A percentile compares a stretch with the other conserved stretches of the same genome.
Evolutionary conservation across 768 basidiomycete species (phyloP).

Genomic region (Rhodotorula kratochvilovae): DNA sequence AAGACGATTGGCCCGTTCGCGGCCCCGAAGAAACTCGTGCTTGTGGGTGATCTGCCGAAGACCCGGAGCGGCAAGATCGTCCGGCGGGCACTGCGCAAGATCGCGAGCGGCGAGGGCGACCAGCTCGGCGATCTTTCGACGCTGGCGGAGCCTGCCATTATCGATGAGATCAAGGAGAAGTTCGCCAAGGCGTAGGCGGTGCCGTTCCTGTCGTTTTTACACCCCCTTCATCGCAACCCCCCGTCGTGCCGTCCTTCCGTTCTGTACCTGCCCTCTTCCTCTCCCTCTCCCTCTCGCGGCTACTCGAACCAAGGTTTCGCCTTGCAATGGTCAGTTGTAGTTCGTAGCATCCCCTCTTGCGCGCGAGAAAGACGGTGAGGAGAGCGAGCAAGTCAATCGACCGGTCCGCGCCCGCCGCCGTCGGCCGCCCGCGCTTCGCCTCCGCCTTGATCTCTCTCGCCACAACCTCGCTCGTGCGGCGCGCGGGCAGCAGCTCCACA

Average conservation of each 20-base stretch:
- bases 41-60: conserved; percentile 71
- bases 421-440: too few relatives aligned
- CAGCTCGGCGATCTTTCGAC: conserved; percentile 93
- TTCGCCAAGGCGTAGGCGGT: neutral
- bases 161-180: conserved; percentile 62
- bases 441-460: too few relatives aligned
- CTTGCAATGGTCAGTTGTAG: neutral
- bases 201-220: too few relatives aligned
- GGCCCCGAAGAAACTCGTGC: conserved; percentile 67
- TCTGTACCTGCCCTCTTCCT: neutral
- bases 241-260: neutral
- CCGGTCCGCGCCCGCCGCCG: too few relatives aligned
- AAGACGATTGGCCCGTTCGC: conserved; percentile 98
- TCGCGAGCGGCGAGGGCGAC: conserved; percentile 87
- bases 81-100: conserved; percentile 94
- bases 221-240: too few relatives aligned
- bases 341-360: neutral
- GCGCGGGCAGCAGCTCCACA: too few relatives aligned
- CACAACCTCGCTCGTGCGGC: too few relatives aligned
- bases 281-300: neutral
- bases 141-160: conserved; percentile 77
- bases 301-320: neutral
- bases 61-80: conserved; percentile 96
- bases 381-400: too few relatives aligned
- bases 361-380: too few relatives aligned